Base-by-base conservation (phyloP, 2,329 filamentous ascomycete genomes). In the Diaporthe caulivora region DNA sequence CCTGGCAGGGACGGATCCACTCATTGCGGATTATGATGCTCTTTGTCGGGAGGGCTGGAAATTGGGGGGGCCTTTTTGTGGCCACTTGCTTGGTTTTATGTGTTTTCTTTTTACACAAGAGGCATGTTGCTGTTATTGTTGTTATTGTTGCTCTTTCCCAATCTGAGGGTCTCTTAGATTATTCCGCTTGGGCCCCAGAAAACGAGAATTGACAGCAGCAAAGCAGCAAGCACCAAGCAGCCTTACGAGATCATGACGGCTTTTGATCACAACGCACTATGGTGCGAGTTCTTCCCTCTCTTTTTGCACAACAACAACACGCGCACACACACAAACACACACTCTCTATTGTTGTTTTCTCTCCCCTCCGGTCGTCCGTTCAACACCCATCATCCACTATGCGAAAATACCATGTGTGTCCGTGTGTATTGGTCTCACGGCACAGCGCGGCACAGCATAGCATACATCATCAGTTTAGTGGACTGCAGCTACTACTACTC, bases 121-220 rank as follows among this genome's bases (percentile, higher is more conserved):
- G 47, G 47, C 47, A 34, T 64, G 60, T 34, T 21, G 60, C 34
- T 34, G 62, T 67, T 53, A 11, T 51, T 53, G 15, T 34, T 34
- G 60, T 34, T 34, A 31, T 67, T 53, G 29, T 51, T 53, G 15
- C 62, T 53, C 21, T 67, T 21, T 37, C 31, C 44, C 47, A 40
- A 11, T 37, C 47, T 24, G 62, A 18, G 62, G 62, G 29, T 53
- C 62, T 67, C 31, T 26, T 67, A 67, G 47, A 53, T 26, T 53
- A 26, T 53, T 29, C 37, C 13, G 62, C 62, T 40, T 53, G 31
- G 31, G 9, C 47, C 62, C 62, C 62, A 53, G 44, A 10, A 67
- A 53, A 67, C 62, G 47, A 53, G 62, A 40, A 53, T 67, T 67
- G 47, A 67, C 62, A 40, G 31, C 62, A 29, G n/a, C 57, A 60